Conservation (phyloP, 345 rosid genomes). For the Geranium brycei region DNA sequence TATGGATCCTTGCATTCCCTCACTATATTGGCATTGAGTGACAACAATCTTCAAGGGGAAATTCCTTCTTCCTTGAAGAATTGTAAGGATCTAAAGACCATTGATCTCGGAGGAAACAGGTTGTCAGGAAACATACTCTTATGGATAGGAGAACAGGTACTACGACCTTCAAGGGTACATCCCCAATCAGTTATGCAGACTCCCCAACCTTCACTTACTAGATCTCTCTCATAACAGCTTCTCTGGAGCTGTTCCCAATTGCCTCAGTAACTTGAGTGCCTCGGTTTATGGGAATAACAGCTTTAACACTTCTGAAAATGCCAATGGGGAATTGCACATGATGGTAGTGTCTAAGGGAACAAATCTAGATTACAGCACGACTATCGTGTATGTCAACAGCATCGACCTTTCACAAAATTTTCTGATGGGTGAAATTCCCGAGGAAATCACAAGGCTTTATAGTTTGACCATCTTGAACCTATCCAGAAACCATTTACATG, state of each 20-base stretch:
- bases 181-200: constrained; percentile 12
- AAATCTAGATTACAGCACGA: no score
- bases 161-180: no score
- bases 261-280: constrained; percentile 30
- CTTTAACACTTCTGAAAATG: no score
- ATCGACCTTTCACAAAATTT: no score
- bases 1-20: constrained; percentile 28
- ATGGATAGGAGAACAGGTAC: no score
- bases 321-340: background rate
- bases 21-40: constrained; percentile 26
- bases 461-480: background rate
- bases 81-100: constrained; percentile 27
- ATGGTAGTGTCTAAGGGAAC: constrained; percentile 24
- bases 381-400: constrained; percentile 1
- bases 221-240: constrained; percentile 39
- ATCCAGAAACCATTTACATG: no score
- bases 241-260: constrained; percentile 27
- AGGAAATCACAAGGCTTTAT: no score
- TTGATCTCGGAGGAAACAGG: constrained; percentile 1
- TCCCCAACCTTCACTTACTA: constrained; percentile 28
- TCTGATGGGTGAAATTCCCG: no score
- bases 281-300: constrained; percentile 10
- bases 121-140: no score
- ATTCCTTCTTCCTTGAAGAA: constrained; percentile 39
- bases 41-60: constrained; percentile 30